Evolutionary conservation across 768 basidiomycete genomes (phyloP).

Genomic region (Xerocomellus intermedius): DNA sequence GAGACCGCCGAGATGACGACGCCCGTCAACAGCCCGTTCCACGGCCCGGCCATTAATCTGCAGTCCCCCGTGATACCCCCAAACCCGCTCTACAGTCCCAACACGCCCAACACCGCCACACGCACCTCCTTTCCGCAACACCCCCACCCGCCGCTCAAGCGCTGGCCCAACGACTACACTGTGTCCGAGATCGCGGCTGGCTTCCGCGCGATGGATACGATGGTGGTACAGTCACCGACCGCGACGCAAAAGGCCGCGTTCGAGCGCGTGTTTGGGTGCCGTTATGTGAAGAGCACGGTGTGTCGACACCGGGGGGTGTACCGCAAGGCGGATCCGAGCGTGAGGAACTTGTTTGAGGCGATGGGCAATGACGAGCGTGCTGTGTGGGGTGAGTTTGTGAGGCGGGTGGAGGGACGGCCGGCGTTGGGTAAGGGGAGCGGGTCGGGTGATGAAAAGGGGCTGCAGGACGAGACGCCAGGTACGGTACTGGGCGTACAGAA

Average conservation of each 20-base stretch:
- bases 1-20: constrained; percentile 19
- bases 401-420: constrained; percentile 54
- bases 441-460: constrained; percentile 22
- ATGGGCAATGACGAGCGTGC: constrained; percentile 56
- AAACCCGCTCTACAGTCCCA: constrained; percentile 23
- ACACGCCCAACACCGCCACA: constrained; percentile 23
- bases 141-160: constrained; percentile 63
- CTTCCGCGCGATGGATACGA: constrained; percentile 49
- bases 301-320: constrained; percentile 71
- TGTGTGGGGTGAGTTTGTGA: constrained; percentile 69
- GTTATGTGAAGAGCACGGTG: constrained; percentile 73
- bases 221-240: constrained; percentile 36
- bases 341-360: constrained; percentile 52
- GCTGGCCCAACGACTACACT: constrained; percentile 77
- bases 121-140: constrained; percentile 45
- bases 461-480: constrained; percentile 17
- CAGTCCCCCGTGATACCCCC: constrained; percentile 20
- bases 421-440: constrained; percentile 29
- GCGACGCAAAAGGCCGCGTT: constrained; percentile 67
- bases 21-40: constrained; percentile 17
- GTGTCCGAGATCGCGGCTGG: constrained; percentile 63
- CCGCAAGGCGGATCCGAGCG: constrained; percentile 48
- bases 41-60: constrained; percentile 6
- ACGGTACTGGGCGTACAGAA: constrained; percentile 1
- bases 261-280: constrained; percentile 65